Conservation (phyloP, 2,329 filamentous ascomycete species). For the Sphaceloma murrayae region DNA sequence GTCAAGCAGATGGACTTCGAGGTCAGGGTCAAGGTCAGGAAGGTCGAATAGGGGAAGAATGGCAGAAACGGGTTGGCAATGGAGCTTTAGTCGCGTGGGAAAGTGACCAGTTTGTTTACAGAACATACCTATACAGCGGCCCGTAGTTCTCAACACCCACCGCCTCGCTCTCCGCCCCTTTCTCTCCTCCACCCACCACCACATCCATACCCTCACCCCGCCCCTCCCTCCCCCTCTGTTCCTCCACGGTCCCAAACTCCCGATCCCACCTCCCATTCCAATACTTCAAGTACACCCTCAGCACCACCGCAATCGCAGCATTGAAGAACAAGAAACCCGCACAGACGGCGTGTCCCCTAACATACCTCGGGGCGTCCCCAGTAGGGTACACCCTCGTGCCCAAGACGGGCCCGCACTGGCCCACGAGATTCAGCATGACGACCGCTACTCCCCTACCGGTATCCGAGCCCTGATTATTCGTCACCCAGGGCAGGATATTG, state of each 20-base stretch:
- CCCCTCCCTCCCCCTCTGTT: slow-evolving; percentile 21
- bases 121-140: slow-evolving; percentile 23
- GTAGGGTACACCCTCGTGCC: slow-evolving; percentile 48
- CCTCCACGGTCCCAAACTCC: slow-evolving; percentile 32
- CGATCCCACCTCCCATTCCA: slow-evolving; percentile 52
- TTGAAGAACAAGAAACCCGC: slow-evolving; percentile 53
- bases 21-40: slow-evolving; percentile 9
- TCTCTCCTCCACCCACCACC: slow-evolving; percentile 13
- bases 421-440: slow-evolving; percentile 53
- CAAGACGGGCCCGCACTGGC: slow-evolving; percentile 62
- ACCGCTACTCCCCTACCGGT: slow-evolving; percentile 20
- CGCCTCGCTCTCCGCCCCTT: slow-evolving; percentile 18
- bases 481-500: slow-evolving; percentile 22
- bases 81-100: no score
- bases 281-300: slow-evolving; percentile 46
- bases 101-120: no score
- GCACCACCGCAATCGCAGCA: slow-evolving; percentile 41
- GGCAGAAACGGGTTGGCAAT: background rate
- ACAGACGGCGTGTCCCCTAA: slow-evolving; percentile 48
- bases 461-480: slow-evolving; percentile 24
- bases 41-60: background rate
- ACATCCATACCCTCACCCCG: slow-evolving; percentile 13
- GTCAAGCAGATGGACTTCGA: slow-evolving; percentile 11
- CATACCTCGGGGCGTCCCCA: slow-evolving; percentile 40
- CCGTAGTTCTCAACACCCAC: slow-evolving; percentile 25